Base-by-base conservation (phyloP, 768 basidiomycete genomes). In the Amanita molliuscula region DNA sequence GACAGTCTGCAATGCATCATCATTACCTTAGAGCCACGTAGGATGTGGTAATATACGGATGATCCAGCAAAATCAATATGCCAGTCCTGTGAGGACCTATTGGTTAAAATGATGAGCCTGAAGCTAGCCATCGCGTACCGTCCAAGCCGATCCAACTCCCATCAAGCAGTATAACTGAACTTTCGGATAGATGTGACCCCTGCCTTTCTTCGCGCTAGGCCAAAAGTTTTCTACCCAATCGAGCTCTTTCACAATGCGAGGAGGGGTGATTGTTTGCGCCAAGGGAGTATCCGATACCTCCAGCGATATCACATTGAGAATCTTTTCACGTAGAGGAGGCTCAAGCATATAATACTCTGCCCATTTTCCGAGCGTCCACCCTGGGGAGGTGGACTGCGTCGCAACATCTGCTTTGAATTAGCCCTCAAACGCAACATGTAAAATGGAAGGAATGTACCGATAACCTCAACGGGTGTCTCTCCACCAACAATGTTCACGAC, bases 161-260 rank as follows among this genome's bases (percentile, higher is more conserved):
- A 99, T 99, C 51, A 99, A 70, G 60, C 95, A 97, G 63, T 99
- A 99, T 45, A 95, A 64, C 60, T 95, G 92, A 1, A 99, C 95
- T 60, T 95, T 95, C 6, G 95, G 95, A 60, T 87, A 93, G 46
- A 75, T 59, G 51, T 88, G 77, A 0, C 83, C 81, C 57, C 79
- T 79, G 33, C 81, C 81, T 62, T 81, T 85, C 58, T 80, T 77
- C 42, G 79, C 80, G 50, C 74, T 75, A 0, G 93, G 93, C 95
- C 95, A 99, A 63, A 83, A 89, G 53, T 85, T 88, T 62, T 96
- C 92, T 5, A 97, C 95, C 95, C 95, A 99, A 59, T 97, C 96
- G 55, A 97, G 63, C 50, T 97, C 89, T 47, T 88, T 75, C 33
- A 89, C 87, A 20, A 97, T 64, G 53, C 79, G 77, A 2, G 95